These are phyloP conservation scores for Periconia sp. DNA, from an alignment of 2,329 filamentous ascomycete genomes.

Conservation along the genomic window DNA sequence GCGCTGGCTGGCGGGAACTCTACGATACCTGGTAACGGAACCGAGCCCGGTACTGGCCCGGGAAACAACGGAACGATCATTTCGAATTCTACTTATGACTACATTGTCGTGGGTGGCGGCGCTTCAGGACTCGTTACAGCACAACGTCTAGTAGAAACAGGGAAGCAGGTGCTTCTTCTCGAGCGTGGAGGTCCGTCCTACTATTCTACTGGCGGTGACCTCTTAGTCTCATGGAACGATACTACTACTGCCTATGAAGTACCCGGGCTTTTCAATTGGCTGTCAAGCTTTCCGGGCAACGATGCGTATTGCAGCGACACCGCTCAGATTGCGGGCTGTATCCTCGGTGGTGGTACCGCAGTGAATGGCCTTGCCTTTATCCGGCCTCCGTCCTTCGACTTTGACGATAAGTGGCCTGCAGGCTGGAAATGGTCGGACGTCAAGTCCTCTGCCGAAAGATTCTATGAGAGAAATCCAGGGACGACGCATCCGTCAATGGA, in stretches of 20 bases:
- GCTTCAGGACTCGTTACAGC: constrained; percentile 46
- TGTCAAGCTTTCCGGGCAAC: constrained; percentile 38
- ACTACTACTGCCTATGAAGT: constrained; percentile 33
- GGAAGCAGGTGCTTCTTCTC: constrained; percentile 46
- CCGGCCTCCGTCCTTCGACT: constrained; percentile 24
- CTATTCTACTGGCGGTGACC: constrained; percentile 37
- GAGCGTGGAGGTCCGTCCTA: constrained; percentile 48
- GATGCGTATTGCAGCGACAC: constrained; percentile 46
- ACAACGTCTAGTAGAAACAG: constrained; percentile 45
- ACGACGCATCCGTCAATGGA: constrained; percentile 22
- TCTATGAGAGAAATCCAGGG: constrained; percentile 30
- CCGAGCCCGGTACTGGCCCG: constrained; percentile 7
- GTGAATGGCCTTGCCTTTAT: constrained; percentile 31
- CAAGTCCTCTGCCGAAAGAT: constrained; percentile 17
- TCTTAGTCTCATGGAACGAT: constrained; percentile 27
- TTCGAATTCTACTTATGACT: constrained; percentile 47
- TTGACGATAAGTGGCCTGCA: constrained; percentile 26
- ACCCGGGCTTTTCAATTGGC: constrained; percentile 22
- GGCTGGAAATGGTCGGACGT: constrained; percentile 28
- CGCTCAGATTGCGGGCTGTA: constrained; percentile 43
- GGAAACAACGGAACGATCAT: constrained; percentile 11
- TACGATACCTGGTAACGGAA: constrained; percentile 3
- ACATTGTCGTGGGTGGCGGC: constrained; percentile 49
- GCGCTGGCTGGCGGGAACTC: constrained; percentile 12
- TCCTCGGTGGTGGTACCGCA: constrained; percentile 46